Conservation (phyloP, 2,329 filamentous ascomycete species). For the Colletotrichum aenigma region DNA sequence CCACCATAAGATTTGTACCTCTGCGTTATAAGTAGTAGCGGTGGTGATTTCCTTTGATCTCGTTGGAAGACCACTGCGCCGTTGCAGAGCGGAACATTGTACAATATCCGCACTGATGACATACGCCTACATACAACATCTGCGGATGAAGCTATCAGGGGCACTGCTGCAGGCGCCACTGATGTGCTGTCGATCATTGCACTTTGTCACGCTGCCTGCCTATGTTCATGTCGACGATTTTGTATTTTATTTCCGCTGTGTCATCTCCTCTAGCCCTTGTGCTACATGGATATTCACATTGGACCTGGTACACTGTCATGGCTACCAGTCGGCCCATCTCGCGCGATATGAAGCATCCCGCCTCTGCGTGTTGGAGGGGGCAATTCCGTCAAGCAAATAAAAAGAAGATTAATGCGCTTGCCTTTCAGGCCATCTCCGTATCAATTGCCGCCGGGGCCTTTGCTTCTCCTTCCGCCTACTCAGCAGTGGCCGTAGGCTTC, state of each 20-base stretch:
- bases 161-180: neutral
- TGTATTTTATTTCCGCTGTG: slow-evolving; percentile 1
- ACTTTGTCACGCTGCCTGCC: neutral
- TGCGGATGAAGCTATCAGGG: neutral
- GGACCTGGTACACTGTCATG: slow-evolving; percentile 11
- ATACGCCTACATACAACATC: neutral
- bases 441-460: slow-evolving; percentile 10
- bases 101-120: neutral
- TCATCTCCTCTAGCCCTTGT: neutral
- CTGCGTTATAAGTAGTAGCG: neutral
- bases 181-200: neutral
- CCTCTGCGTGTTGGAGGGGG: neutral
- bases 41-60: neutral
- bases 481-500: slow-evolving; percentile 34
- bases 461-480: slow-evolving; percentile 5
- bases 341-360: slow-evolving; percentile 4
- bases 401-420: slow-evolving; percentile 15
- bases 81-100: neutral
- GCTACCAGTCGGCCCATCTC: slow-evolving; percentile 1
- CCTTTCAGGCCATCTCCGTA: neutral
- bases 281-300: neutral
- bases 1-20: neutral
- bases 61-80: neutral
- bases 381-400: slow-evolving; percentile 9
- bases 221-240: neutral